Percentiles rank a stretch among this genome's conserved stretches.
These are phyloP conservation scores for Tuber indicum DNA, from an alignment of 495 filamentous ascomycete genomes.

Conservation along the genomic window DNA sequence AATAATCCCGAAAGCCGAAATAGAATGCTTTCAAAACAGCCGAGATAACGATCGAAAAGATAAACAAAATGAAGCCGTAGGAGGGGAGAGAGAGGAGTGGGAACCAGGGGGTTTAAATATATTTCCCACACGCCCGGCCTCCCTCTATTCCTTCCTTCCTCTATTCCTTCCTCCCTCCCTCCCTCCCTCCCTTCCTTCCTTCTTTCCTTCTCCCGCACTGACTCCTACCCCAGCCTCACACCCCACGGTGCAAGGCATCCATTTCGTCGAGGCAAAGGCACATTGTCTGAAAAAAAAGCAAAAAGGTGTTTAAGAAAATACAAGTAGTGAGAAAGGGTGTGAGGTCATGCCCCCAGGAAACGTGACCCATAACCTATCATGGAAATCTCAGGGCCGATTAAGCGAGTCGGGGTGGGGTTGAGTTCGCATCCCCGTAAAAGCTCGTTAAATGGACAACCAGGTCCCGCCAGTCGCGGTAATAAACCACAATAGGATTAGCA, in stretches of 20 bases:
- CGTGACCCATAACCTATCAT: neutral
- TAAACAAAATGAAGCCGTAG: neutral
- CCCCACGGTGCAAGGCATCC: neutral
- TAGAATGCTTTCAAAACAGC: neutral
- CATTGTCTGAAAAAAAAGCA: neutral
- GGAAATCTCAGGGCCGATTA: neutral
- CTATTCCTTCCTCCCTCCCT: neutral
- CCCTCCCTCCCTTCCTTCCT: neutral
- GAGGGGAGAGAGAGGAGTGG: neutral
- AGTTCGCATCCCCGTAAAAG: neutral
- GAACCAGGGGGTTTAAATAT: neutral
- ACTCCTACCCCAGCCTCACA: neutral
- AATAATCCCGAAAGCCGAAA: neutral
- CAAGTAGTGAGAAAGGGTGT: neutral
- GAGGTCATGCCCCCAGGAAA: neutral
- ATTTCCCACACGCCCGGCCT: neutral
- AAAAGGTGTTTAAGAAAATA: neutral
- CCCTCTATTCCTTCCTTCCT: neutral
- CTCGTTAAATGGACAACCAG: neutral
- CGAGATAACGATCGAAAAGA: neutral
- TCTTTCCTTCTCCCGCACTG: neutral
- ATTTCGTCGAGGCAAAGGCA: neutral
- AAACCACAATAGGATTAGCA: neutral
- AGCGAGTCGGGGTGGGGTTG: neutral
- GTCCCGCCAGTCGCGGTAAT: neutral